Base-by-base conservation (phyloP, 306 rosid species). In the Potentilla sterilis region DNA sequence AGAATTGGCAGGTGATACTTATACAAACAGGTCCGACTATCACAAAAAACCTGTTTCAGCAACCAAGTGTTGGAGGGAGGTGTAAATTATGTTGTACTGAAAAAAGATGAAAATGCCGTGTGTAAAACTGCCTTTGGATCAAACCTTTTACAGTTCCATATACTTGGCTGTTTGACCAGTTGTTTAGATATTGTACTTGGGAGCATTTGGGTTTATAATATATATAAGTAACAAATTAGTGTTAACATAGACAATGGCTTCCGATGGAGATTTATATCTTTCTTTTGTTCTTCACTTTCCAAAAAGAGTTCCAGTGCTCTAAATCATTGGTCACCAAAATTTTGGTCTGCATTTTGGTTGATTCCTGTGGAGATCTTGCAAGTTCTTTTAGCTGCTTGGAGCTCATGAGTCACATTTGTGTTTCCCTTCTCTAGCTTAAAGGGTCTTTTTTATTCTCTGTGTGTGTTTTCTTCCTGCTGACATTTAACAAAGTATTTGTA, bases 111-210 rank as follows among this genome's bases (percentile, higher is more conserved):
- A 2, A 59, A 40, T 28, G 49, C 46, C 37, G 68, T 67, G 72
- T 57, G 77, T 47, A 80, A 75, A 75, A 83, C 51, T 22, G 66
- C 80, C 4, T n/a, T 22, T 40, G 59, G 32, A 8, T 70, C n/a
- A 22, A 14, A 18, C 13, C 32, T 18, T 9, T 63, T 13, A 15
- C n/a, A 63, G 9, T 34, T 62, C 7, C 32, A 9, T 66, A 47
- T 18, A 9, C 47, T 51, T 19, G 12, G 64, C 62, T 16, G 28
- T 6, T 28, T 47, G 57, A 16, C 15, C 40, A 12, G 38, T 38
- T 59, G 65, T 59, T 59, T 24, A 59, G 32, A 22, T 3, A 13
- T 59, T 28, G 66, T 13, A 13, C 12, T 6, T 37, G 10, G 14
- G 35, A 10, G 63, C 41, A 38, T 13, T 6, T 15, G 41, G 19